A percentile compares a stretch with the other conserved stretches of the same genome.
These are phyloP conservation scores for Huntiella abstrusa DNA, from an alignment of 2,329 filamentous ascomycete genomes.

Conservation along the genomic window DNA sequence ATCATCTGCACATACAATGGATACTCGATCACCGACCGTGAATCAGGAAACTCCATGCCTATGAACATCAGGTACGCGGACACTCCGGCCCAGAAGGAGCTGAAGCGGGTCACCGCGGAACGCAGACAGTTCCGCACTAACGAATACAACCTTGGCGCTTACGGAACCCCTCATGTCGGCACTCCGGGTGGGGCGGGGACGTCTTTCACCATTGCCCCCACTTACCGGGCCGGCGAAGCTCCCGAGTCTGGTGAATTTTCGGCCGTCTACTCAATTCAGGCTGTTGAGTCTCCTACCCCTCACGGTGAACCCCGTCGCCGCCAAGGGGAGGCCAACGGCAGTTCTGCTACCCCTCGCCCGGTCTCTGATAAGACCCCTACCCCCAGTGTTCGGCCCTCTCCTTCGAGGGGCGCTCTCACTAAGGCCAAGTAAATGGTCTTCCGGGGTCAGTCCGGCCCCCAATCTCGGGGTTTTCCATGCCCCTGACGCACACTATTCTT, in stretches of 20 bases:
- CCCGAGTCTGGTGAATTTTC: conserved; percentile 10
- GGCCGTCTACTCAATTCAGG: conserved; percentile 3
- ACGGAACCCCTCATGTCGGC: conserved; percentile 42
- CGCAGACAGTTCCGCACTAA: conserved; percentile 90
- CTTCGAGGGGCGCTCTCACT: no score
- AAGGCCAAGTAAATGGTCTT: neutral
- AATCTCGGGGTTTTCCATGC: no score
- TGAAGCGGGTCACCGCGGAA: conserved; percentile 91
- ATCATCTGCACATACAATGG: conserved; percentile 80
- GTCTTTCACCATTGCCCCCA: conserved; percentile 17
- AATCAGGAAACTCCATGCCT: conserved; percentile 33
- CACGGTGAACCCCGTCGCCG: no score
- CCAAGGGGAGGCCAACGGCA: no score
- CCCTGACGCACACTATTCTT: no score
- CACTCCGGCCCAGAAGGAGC: conserved; percentile 85
- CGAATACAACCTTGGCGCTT: conserved; percentile 69
- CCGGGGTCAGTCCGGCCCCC: neutral
- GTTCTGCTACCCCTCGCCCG: no score
- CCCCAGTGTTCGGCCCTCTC: no score
- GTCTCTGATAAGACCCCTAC: no score
- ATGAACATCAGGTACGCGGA: conserved; percentile 94
- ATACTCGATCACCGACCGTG: conserved; percentile 53
- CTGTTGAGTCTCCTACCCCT: conserved; percentile 4
- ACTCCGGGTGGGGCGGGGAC: conserved; percentile 19
- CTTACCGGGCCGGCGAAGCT: conserved; percentile 18